Evolutionary conservation across 2,329 filamentous ascomycete species (phyloP).

Genomic region (Cladosporium oxysporum): DNA sequence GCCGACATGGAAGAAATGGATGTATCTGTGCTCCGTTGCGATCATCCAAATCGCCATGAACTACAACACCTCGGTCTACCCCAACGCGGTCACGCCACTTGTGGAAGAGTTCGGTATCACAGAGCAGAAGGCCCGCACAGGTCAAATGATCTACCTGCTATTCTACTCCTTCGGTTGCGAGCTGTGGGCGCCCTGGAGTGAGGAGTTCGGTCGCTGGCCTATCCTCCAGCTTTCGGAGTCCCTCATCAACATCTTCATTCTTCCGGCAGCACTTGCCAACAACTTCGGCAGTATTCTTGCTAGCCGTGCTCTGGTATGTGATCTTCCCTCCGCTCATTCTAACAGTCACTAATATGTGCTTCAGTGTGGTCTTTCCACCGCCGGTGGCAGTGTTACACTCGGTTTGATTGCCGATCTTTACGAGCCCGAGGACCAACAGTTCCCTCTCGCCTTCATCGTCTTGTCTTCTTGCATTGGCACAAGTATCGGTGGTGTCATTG

Average conservation of each 20-base stretch:
- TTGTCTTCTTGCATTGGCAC: slow-evolving; percentile 28
- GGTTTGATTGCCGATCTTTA: slow-evolving; percentile 65
- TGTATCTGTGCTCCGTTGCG: slow-evolving; percentile 49
- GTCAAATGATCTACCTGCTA: slow-evolving; percentile 49
- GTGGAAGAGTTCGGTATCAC: slow-evolving; percentile 44
- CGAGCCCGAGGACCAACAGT: slow-evolving; percentile 57
- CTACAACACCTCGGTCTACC: slow-evolving; percentile 52
- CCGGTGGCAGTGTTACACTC: slow-evolving; percentile 62
- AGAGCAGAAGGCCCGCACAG: slow-evolving; percentile 44
- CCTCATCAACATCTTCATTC: slow-evolving; percentile 52
- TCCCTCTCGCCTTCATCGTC: slow-evolving; percentile 59
- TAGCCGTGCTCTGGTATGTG: slow-evolving; percentile 41
- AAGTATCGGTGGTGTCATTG: slow-evolving; percentile 26
- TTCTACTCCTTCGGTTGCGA: slow-evolving; percentile 49
- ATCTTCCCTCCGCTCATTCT: background rate
- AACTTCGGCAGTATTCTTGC: slow-evolving; percentile 45
- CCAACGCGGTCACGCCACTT: slow-evolving; percentile 47
- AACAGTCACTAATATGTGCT: background rate
- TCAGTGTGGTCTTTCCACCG: slow-evolving; percentile 55
- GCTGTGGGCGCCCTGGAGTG: slow-evolving; percentile 55
- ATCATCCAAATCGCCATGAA: slow-evolving; percentile 54
- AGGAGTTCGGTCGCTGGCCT: slow-evolving; percentile 50
- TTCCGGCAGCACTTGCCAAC: slow-evolving; percentile 44
- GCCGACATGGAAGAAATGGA: slow-evolving; percentile 50
- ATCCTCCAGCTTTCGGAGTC: slow-evolving; percentile 50